A percentile compares a stretch with the other conserved stretches of the same genome.
Evolutionary conservation across 2,329 filamentous ascomycete species (phyloP).

Genomic region (Epichloe festucae): DNA sequence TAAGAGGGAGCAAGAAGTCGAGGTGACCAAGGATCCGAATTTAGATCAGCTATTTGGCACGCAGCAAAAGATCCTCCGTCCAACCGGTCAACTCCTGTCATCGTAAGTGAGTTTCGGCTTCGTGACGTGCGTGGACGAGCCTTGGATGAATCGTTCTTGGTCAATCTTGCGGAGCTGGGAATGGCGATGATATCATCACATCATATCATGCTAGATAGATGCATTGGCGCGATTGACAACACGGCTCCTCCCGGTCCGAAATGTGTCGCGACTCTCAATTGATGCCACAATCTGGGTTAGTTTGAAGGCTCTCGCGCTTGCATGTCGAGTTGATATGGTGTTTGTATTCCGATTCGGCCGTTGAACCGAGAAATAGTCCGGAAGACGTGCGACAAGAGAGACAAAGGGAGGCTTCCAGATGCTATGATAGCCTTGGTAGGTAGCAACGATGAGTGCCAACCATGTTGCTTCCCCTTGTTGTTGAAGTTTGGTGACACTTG

Average conservation of each 20-base stretch:
- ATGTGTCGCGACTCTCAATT: background rate
- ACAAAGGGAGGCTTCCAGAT: background rate
- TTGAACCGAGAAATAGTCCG: background rate
- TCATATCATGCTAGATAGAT: background rate
- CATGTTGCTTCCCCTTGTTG: background rate
- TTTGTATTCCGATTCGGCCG: background rate
- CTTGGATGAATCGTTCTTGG: background rate
- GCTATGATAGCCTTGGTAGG: background rate
- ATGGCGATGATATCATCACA: too few relatives aligned
- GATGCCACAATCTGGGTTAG: background rate
- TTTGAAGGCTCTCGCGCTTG: background rate
- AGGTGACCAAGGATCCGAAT: background rate
- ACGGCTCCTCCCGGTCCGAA: background rate
- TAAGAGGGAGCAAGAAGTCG: background rate
- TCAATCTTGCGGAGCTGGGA: background rate
- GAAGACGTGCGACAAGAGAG: background rate
- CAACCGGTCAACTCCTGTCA: background rate
- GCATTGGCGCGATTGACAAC: background rate
- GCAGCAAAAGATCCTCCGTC: background rate
- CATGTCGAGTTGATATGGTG: background rate
- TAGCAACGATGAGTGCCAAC: background rate
- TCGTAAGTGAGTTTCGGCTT: background rate
- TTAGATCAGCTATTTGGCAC: background rate
- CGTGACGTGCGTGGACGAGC: background rate
- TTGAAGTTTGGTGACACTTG: background rate